A percentile compares a stretch with the other conserved stretches of the same genome.
These are phyloP conservation scores for Boletus sp. DNA, from an alignment of 768 basidiomycete genomes.

Conservation along the genomic window DNA sequence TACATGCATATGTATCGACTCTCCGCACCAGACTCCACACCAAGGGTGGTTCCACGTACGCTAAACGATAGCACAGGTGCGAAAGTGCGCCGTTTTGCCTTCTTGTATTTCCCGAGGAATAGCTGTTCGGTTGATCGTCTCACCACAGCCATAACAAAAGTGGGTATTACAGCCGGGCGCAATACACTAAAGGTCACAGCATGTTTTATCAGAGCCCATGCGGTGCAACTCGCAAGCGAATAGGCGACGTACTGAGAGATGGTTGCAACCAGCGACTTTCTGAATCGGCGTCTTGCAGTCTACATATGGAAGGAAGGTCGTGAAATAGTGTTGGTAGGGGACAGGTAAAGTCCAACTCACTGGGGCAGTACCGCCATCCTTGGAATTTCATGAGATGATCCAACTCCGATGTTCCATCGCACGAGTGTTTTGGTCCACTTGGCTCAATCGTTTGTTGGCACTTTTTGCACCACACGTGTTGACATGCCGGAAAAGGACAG, in stretches of 20 bases:
- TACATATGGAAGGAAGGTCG: slow-evolving; percentile 5
- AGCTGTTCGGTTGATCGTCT: slow-evolving; percentile 41
- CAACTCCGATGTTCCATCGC: slow-evolving; percentile 55
- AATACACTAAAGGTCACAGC: slow-evolving; percentile 39
- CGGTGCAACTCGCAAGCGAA: background rate
- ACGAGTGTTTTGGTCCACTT: slow-evolving; percentile 46
- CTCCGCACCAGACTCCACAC: background rate
- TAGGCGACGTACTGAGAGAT: slow-evolving; percentile 48
- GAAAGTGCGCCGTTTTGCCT: slow-evolving; percentile 34
- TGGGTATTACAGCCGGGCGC: slow-evolving; percentile 56
- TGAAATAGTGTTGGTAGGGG: background rate
- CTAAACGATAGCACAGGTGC: slow-evolving; percentile 27
- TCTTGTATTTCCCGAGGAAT: slow-evolving; percentile 29
- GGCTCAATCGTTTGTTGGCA: slow-evolving; percentile 44
- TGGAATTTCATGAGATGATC: slow-evolving; percentile 45
- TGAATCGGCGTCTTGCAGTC: slow-evolving; percentile 50
- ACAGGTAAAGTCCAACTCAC: slow-evolving; percentile 26
- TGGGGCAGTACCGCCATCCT: slow-evolving; percentile 66
- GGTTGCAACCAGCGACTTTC: slow-evolving; percentile 52
- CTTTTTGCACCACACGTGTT: slow-evolving; percentile 55
- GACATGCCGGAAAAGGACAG: slow-evolving; percentile 50
- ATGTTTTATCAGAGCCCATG: background rate
- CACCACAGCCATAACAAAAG: slow-evolving; percentile 52
- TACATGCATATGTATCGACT: background rate
- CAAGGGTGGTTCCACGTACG: background rate